A percentile compares a stretch with the other conserved stretches of the same genome.
phyloP scores from a whole-genome alignment of 495 filamentous ascomycete genomes.

The Hypoxylon lienhwacheense region DNA sequence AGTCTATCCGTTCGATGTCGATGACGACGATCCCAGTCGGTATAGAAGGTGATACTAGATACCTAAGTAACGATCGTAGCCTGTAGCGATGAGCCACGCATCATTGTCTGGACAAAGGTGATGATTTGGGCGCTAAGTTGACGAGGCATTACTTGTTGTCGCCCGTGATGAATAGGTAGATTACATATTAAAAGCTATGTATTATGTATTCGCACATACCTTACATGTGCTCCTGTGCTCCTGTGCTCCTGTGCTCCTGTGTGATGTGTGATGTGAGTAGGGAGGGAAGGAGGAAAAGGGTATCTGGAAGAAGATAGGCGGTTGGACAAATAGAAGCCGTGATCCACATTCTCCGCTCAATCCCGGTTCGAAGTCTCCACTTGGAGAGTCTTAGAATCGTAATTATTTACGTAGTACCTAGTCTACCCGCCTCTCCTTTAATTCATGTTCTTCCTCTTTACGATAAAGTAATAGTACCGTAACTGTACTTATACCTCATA shows the following conservation, averaged over 20 bases:
- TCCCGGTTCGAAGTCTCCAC: slow-evolving; percentile 15
- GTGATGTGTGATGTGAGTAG: too few relatives aligned
- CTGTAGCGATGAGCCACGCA: slow-evolving; percentile 25
- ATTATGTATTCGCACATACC: too few relatives aligned
- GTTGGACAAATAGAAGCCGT: slow-evolving; percentile 23
- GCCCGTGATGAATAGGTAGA: too few relatives aligned
- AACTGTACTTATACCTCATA: neutral
- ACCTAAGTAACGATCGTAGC: neutral
- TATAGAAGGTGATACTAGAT: neutral
- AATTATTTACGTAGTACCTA: slow-evolving; percentile 17
- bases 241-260: too few relatives aligned
- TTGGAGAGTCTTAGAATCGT: slow-evolving; percentile 5
- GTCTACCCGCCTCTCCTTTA: slow-evolving; percentile 31
- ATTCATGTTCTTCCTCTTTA: slow-evolving; percentile 17
- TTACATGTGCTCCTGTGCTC: too few relatives aligned
- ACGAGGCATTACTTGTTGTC: too few relatives aligned
- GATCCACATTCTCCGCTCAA: slow-evolving; percentile 20
- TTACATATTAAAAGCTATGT: too few relatives aligned
- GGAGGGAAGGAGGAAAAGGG: neutral
- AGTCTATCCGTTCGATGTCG: neutral
- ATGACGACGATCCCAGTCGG: too few relatives aligned
- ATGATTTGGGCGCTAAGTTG: neutral
- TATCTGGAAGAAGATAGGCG: neutral
- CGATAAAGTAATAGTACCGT: slow-evolving; percentile 1
- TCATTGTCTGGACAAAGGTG: neutral